Evolutionary conservation across 2,329 filamentous ascomycete genomes (phyloP), one percentile per base, ranked within the genome.

Genomic region (Sporothrix pseudoabietina): DNA sequence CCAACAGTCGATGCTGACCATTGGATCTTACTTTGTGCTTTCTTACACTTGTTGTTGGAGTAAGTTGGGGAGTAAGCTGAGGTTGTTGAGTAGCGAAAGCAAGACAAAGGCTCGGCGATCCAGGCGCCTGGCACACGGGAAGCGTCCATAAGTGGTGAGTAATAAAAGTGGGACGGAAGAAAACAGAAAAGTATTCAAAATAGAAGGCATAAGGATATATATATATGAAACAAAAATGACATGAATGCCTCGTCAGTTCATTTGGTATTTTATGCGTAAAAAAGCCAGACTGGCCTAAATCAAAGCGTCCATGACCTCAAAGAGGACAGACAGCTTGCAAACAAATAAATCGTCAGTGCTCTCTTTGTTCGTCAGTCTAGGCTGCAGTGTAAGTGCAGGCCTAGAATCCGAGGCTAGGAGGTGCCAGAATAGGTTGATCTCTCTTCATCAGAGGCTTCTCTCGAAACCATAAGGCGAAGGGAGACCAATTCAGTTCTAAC

Each of bases 301-400:
- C 83, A 71, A 80, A 85, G 7, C 79, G 79, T 2, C 10, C 26
- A 47, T 3, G 6, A 35, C 35, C 35, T 35, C 35, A 84, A 83
- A 84, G 82, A 0, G 77, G 80, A 66, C 84, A 73, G 1, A 79
- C 26, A 32, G 16, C 7, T 16, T 52, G 61, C n/a, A 49, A 41
- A 49, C 59, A 65, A 32, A 41, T 16, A 6, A 71, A 82, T 82
- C 84, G 84, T 87, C 85, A 85, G 85, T 80, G 85, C 85, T 87
- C 85, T 89, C 87, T 89, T 89, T 89, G 85, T 83, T 88, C 87
- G 79, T 86, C 86, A 86, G 71, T 77, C 26, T 35, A 44, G 22
- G 66, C 66, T 54, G 66, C 66, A 35, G 47, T 54, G n/a, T 52
- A 16, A 26, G 77, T 76, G 78, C 78, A 49, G 39, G 9, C 26